A percentile compares a stretch with the other conserved stretches of the same genome.
These are phyloP conservation scores for Nemania sp. DNA, from an alignment of 2,329 filamentous ascomycete species.

Conservation along the genomic window DNA sequence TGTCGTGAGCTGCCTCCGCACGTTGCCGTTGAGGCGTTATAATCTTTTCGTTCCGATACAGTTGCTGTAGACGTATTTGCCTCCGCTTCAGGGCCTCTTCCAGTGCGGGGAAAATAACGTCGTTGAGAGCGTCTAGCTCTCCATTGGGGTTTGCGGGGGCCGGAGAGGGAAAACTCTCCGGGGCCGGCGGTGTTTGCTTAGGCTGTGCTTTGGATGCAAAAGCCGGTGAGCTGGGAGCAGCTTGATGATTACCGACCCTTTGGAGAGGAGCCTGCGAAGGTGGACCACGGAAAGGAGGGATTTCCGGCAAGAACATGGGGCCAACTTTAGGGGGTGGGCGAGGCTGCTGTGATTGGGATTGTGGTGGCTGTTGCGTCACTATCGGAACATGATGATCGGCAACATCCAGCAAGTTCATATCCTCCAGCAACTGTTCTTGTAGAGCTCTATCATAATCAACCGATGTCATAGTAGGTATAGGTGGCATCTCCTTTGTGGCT, in stretches of 20 bases:
- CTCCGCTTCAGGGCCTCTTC: constrained; percentile 88
- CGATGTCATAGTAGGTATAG: constrained; percentile 52
- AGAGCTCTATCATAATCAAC: constrained; percentile 63
- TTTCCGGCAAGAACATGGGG: constrained; percentile 55
- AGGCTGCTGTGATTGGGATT: constrained; percentile 43
- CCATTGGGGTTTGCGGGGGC: constrained; percentile 62
- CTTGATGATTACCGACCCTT: constrained; percentile 37
- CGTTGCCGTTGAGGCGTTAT: constrained; percentile 68
- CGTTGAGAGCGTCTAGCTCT: constrained; percentile 83
- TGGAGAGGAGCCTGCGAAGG: constrained; percentile 33
- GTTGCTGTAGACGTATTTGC: constrained; percentile 61
- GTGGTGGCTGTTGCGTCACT: constrained; percentile 35
- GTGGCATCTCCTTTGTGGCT: constrained; percentile 51
- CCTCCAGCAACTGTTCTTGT: constrained; percentile 65
- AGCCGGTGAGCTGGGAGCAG: constrained; percentile 45
- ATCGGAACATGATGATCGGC: constrained; percentile 34
- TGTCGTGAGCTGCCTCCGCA: constrained; percentile 74
- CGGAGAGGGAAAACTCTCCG: constrained; percentile 59
- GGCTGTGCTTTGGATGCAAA: constrained; percentile 61
- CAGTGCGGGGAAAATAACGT: constrained; percentile 90
- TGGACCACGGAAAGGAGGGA: constrained; percentile 56
- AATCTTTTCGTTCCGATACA: constrained; percentile 50
- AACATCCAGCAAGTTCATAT: constrained; percentile 62
- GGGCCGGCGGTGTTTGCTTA: constrained; percentile 47
- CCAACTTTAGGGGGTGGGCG: constrained; percentile 45